Evolutionary conservation across 108 stramenopile species (phyloP).

Genomic region (Nitzschia inconspicua): DNA sequence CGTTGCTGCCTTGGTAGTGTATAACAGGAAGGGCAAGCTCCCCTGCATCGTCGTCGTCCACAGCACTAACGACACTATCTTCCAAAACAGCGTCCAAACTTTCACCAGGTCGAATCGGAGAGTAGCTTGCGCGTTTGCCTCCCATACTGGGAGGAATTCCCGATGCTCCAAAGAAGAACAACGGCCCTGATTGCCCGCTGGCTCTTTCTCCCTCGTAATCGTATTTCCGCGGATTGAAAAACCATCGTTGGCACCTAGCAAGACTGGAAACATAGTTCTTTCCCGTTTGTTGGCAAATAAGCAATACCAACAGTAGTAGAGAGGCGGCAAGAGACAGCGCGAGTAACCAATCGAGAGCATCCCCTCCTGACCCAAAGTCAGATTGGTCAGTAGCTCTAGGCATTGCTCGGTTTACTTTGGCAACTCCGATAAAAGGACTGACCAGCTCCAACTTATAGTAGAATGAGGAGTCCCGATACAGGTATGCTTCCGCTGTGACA

Average conservation of each 20-base stretch:
- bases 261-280: constrained; percentile 17
- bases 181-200: not conserved
- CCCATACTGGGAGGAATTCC: constrained; percentile 54
- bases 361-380: constrained; percentile 23
- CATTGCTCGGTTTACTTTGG: constrained; percentile 18
- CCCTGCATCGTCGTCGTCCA: not conserved
- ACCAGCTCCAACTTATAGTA: constrained; percentile 71
- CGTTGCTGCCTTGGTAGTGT: not conserved
- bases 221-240: constrained; percentile 43
- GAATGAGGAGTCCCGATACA: constrained; percentile 67
- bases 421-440: constrained; percentile 58
- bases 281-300: constrained; percentile 44
- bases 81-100: not conserved
- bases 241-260: constrained; percentile 42
- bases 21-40: not conserved
- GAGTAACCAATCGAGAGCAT: constrained; percentile 44
- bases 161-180: constrained; percentile 29
- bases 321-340: constrained; percentile 28
- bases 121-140: constrained; percentile 12
- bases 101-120: not conserved
- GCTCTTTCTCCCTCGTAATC: constrained; percentile 14
- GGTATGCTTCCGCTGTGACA: constrained; percentile 37
- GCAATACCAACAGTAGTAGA: constrained; percentile 23
- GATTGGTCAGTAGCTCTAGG: constrained; percentile 4
- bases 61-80: constrained; percentile 1